Evolutionary conservation across 352 stramenopile species (phyloP), one percentile per base, ranked within the genome.

Genomic region (Globisporangium irregulare): DNA sequence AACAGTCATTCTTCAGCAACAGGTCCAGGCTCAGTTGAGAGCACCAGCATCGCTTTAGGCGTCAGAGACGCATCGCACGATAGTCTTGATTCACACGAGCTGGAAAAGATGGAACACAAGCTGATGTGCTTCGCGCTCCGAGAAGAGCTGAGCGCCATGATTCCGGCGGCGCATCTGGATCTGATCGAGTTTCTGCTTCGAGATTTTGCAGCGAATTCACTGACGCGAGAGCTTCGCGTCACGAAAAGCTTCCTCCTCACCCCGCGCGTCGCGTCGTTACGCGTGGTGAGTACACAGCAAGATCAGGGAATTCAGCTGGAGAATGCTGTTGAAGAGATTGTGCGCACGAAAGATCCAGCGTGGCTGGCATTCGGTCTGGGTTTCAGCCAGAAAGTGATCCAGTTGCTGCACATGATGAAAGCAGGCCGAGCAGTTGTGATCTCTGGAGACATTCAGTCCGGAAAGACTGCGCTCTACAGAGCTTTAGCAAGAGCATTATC

Each of bases 401-500:
- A 90, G 34, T 63, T 93, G 12, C 66, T 87, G 9, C 69, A 87
- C 25, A 58, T 60, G 1, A 68, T 91, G 53, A 59, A 61, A 34
- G 56, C 54, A 1, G 50, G 76, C 18, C 69, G 72, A 12, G 57
- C 54, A 3, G 78, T 83, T 2, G 66, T 88, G 6, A 32, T 93
- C 14, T 73, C 78, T 4, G 86, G 84, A 0, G 70, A 74, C 4
- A 20, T 77, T 5, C 75, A 83, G 24, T 71, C 67, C 4, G 86
- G 86, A 1, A 93, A 93, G 60, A 90, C 83, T 0, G 73, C 74
- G 24, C 22, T 90, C 3, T 91, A 87, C 43, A 32, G n/a, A 20
- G 68, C 75, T 0, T 59, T 91, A 7, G 76, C 78, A 7, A 63
- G 67, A 4, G 72, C 77, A 20, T 51, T 86, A 10, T 70, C 69